Evolutionary conservation across 2,329 filamentous ascomycete species (phyloP).

Genomic region (Akanthomyces uredinophilus): DNA sequence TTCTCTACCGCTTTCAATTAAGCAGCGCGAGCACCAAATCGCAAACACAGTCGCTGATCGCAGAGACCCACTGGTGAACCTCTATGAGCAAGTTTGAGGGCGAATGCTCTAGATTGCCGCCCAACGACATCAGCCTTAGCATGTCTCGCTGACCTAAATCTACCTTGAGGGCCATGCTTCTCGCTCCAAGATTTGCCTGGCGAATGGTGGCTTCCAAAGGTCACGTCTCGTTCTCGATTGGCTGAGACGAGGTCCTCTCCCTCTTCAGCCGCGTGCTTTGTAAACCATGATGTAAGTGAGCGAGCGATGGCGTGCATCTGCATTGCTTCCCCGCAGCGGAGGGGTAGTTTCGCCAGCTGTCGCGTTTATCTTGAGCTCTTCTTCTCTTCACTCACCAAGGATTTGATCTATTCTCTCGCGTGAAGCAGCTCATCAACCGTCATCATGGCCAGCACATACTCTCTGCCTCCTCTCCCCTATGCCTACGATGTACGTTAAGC

Average conservation of each 20-base stretch:
- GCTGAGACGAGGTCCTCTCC: neutral
- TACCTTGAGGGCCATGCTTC: neutral
- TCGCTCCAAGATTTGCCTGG: neutral
- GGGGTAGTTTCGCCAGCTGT: neutral
- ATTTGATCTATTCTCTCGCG: neutral
- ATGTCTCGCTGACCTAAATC: neutral
- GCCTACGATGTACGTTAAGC: constrained; percentile 57
- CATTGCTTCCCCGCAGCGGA: neutral
- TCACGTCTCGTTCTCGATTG: neutral
- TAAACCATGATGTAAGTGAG: constrained; percentile 8
- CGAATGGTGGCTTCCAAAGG: neutral
- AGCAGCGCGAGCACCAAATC: neutral
- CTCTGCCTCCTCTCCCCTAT: constrained; percentile 62
- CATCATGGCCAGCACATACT: constrained; percentile 43
- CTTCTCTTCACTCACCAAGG: neutral
- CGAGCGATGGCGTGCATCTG: constrained; percentile 7
- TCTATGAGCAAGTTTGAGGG: constrained; percentile 33
- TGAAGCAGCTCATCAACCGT: neutral
- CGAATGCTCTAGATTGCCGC: constrained; percentile 22
- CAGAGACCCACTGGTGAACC: constrained; percentile 6
- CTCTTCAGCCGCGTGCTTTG: neutral
- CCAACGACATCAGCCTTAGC: neutral
- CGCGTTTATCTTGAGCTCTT: neutral
- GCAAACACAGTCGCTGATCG: neutral
- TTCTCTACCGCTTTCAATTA: neutral